Percentiles rank a stretch among this genome's conserved stretches.
phyloP scores from a whole-genome alignment of 139 green algal species.

The Cymbomonas tetramitiformis region DNA sequence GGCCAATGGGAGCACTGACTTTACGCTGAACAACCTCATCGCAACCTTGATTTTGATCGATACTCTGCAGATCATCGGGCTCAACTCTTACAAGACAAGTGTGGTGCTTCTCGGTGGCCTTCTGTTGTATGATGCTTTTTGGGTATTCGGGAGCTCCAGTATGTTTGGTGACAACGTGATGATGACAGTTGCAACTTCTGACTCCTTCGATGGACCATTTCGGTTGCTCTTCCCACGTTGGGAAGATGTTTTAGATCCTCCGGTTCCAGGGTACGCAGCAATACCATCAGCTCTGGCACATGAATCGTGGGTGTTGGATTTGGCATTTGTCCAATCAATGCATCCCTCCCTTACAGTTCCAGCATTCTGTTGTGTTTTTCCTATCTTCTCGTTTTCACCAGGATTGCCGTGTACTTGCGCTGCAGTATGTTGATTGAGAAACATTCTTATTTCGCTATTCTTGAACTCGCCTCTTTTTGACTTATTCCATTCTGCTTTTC shows the following conservation, averaged over 20 bases:
- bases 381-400: too few species aligned
- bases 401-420: too few species aligned
- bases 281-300: background rate
- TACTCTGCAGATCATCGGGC: conserved; percentile 6
- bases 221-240: background rate
- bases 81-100: conserved; percentile 9
- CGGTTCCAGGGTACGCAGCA: background rate
- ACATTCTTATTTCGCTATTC: too few species aligned
- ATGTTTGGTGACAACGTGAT: conserved; percentile 72
- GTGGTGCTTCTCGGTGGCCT: conserved; percentile 42
- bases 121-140: conserved; percentile 80
- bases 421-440: too few species aligned
- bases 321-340: too few species aligned
- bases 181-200: conserved; percentile 50
- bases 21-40: conserved; percentile 66
- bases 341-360: too few species aligned
- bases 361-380: too few species aligned
- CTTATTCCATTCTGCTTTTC: too few species aligned
- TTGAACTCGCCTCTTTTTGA: too few species aligned
- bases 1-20: conserved; percentile 42
- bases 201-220: background rate
- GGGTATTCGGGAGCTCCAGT: conserved; percentile 55
- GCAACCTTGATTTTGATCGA: conserved; percentile 29
- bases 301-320: too few species aligned
- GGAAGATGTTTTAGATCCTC: conserved; percentile 1